Percentiles rank a stretch among this genome's conserved stretches.
Evolutionary conservation across 768 basidiomycete genomes (phyloP).

Genomic region (Boletus patriciae): DNA sequence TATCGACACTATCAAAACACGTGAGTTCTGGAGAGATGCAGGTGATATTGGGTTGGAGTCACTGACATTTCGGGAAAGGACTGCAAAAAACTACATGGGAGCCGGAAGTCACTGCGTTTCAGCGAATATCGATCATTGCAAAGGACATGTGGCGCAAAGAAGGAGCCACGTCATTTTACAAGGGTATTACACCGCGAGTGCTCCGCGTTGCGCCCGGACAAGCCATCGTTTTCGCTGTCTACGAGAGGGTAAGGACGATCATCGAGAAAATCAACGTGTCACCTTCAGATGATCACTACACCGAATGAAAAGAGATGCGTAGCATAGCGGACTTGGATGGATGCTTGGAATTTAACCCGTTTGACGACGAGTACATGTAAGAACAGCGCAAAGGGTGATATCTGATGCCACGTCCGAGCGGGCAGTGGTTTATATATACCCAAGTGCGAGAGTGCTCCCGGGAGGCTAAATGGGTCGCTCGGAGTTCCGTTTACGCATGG

Average conservation of each 20-base stretch:
- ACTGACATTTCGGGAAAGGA: slow-evolving; percentile 42
- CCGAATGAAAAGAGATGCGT: slow-evolving; percentile 54
- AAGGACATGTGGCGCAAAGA: slow-evolving; percentile 93
- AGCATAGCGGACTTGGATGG: background rate
- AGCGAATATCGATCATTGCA: slow-evolving; percentile 78
- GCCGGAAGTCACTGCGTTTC: slow-evolving; percentile 73
- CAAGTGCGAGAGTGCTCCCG: too few relatives aligned
- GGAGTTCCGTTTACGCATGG: too few relatives aligned
- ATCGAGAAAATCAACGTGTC: slow-evolving; percentile 70
- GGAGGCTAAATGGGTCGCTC: too few relatives aligned
- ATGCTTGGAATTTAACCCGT: background rate
- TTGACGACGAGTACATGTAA: background rate
- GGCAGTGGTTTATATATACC: too few relatives aligned
- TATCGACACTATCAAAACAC: slow-evolving; percentile 93
- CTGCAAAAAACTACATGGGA: slow-evolving; percentile 79
- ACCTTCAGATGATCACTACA: slow-evolving; percentile 62
- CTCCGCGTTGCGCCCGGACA: slow-evolving; percentile 95
- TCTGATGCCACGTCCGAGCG: too few relatives aligned
- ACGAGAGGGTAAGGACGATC: slow-evolving; percentile 77
- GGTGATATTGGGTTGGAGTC: background rate
- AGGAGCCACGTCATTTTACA: slow-evolving; percentile 90
- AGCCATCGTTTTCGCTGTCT: slow-evolving; percentile 97
- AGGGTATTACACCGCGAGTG: slow-evolving; percentile 96
- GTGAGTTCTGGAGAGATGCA: slow-evolving; percentile 42
- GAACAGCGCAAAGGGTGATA: too few relatives aligned